phyloP scores from a whole-genome alignment of 2,329 filamentous ascomycete species.

The Exophiala sp. region DNA sequence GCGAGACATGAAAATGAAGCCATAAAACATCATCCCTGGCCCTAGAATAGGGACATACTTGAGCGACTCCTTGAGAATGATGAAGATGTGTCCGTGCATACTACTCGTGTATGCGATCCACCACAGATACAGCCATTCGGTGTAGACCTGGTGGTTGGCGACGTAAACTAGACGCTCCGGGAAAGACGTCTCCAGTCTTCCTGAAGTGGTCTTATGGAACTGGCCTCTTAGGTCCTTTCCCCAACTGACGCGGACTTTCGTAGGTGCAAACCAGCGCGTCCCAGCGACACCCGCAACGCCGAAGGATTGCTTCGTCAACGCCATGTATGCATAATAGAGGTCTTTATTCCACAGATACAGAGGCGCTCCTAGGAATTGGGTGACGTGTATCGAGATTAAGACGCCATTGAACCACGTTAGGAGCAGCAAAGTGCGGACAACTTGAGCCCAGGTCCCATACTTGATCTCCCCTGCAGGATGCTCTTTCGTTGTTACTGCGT shows the following conservation, averaged over 20 bases:
- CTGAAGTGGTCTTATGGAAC: constrained; percentile 54
- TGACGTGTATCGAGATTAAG: constrained; percentile 46
- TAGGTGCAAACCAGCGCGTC: constrained; percentile 62
- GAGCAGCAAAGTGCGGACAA: constrained; percentile 44
- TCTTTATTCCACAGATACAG: constrained; percentile 59
- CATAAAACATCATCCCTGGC: constrained; percentile 62
- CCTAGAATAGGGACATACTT: constrained; percentile 62
- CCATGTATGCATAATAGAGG: constrained; percentile 63
- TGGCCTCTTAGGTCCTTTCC: constrained; percentile 60
- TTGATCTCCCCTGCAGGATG: constrained; percentile 35
- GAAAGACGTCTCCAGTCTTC: constrained; percentile 57
- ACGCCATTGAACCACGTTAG: constrained; percentile 45
- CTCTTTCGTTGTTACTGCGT: constrained; percentile 8
- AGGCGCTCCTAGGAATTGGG: constrained; percentile 59
- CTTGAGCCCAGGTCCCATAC: constrained; percentile 44
- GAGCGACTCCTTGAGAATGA: constrained; percentile 64
- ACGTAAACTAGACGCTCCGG: constrained; percentile 60
- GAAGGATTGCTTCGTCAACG: constrained; percentile 63
- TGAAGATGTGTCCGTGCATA: constrained; percentile 65
- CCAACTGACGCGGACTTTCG: constrained; percentile 59
- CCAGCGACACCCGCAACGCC: constrained; percentile 60
- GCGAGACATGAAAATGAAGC: constrained; percentile 63
- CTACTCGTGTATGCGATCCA: constrained; percentile 63
- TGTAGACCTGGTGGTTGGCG: constrained; percentile 65
- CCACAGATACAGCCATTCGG: constrained; percentile 68